Evolutionary conservation across 2,329 filamentous ascomycete genomes (phyloP).

Genomic region (Cercospora beticola): DNA sequence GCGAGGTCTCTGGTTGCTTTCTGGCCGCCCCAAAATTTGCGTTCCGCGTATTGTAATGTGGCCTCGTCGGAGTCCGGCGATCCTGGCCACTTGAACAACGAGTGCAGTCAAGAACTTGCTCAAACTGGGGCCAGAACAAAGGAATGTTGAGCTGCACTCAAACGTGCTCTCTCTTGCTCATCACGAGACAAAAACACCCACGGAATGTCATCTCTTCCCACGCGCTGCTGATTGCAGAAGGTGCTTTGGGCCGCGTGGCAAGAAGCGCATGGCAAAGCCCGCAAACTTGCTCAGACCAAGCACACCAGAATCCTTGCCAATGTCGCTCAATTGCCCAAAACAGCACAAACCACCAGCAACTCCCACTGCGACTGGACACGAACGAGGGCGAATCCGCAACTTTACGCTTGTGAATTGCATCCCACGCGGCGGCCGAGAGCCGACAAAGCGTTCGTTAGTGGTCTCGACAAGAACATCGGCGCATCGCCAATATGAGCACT

Average conservation of each 20-base stretch:
- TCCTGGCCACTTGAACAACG: background rate
- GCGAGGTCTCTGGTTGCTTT: too few species aligned
- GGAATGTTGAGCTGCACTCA: conserved; percentile 8
- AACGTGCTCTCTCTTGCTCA: conserved; percentile 14
- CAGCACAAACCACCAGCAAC: background rate
- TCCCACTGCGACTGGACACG: background rate
- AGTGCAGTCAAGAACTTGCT: conserved; percentile 3
- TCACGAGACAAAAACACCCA: background rate
- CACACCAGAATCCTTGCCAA: background rate
- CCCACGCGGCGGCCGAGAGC: conserved; percentile 1
- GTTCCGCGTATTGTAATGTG: background rate
- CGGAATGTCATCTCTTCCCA: background rate
- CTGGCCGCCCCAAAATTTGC: too few species aligned
- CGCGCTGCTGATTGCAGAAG: background rate
- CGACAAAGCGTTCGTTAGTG: background rate
- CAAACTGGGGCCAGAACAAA: background rate
- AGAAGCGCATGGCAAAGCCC: background rate
- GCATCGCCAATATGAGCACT: conserved; percentile 6
- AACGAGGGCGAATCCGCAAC: conserved; percentile 2
- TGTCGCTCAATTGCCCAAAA: conserved; percentile 3
- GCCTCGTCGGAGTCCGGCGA: background rate
- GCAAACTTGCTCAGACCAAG: conserved; percentile 16
- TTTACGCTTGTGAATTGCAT: background rate
- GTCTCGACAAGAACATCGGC: background rate
- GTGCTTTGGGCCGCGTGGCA: background rate